These are phyloP conservation scores for Ceraceosorus guamensis DNA, from an alignment of 1,284 basidiomycete species.

Conservation along the genomic window DNA sequence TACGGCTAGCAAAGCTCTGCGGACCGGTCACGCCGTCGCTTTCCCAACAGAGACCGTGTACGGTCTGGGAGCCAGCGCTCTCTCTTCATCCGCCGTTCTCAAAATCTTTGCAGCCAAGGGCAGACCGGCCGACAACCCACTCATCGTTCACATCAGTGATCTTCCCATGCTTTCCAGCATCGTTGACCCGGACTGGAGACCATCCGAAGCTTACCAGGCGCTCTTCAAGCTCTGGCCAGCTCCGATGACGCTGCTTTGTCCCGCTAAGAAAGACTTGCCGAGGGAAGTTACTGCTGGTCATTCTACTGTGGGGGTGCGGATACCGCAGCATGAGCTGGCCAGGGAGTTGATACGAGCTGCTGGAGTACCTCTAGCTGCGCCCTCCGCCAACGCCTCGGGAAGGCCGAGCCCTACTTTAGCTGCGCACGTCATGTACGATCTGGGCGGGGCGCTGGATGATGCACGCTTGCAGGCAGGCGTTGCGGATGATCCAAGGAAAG, in stretches of 20 bases:
- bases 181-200: slow-evolving; percentile 45
- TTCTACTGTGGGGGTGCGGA: slow-evolving; percentile 78
- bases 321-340: slow-evolving; percentile 89
- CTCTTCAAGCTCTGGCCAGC: slow-evolving; percentile 89
- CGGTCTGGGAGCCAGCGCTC: slow-evolving; percentile 81
- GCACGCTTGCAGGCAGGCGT: not conserved
- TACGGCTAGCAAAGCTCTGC: slow-evolving; percentile 5
- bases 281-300: slow-evolving; percentile 61
- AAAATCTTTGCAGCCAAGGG: slow-evolving; percentile 91
- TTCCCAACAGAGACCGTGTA: slow-evolving; percentile 99
- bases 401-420: slow-evolving; percentile 90
- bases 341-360: slow-evolving; percentile 74
- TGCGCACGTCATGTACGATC: slow-evolving; percentile 73
- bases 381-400: slow-evolving; percentile 89
- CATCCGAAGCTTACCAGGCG: slow-evolving; percentile 15
- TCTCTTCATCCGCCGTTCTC: slow-evolving; percentile 53
- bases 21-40: slow-evolving; percentile 56
- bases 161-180: slow-evolving; percentile 64
- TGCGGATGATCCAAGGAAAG: not conserved
- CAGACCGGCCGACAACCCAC: slow-evolving; percentile 87
- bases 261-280: slow-evolving; percentile 48
- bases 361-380: slow-evolving; percentile 77
- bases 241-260: slow-evolving; percentile 84
- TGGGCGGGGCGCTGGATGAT: slow-evolving; percentile 57
- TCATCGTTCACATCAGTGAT: slow-evolving; percentile 93